phyloP scores from a whole-genome alignment of 2,329 filamentous ascomycete species.

The Calonectria fujianensis region DNA sequence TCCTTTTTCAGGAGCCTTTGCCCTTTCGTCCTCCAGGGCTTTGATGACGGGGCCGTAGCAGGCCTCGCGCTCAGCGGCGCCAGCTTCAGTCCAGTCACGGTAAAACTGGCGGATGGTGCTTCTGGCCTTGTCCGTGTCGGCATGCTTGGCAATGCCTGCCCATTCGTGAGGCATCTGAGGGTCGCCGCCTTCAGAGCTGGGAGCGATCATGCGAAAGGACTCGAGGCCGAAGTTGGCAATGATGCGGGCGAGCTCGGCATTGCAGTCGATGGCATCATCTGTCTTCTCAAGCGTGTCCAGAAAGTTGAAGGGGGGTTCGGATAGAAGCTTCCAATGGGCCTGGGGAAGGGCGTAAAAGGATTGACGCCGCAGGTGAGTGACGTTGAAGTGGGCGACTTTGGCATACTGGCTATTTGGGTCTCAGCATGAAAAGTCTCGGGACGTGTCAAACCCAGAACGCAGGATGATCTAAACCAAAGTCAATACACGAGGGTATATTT shows the following conservation, averaged over 20 bases:
- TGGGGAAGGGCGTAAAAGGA: conserved; percentile 94
- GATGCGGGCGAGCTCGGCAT: conserved; percentile 86
- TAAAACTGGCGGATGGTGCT: conserved; percentile 96
- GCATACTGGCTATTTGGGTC: conserved; percentile 82
- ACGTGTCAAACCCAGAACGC: background rate
- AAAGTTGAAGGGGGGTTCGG: conserved; percentile 87
- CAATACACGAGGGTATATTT: conserved; percentile 34
- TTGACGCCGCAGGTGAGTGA: conserved; percentile 91
- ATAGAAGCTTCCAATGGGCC: conserved; percentile 88
- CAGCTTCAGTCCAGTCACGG: conserved; percentile 93
- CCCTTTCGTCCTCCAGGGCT: conserved; percentile 74
- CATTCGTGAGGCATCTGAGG: conserved; percentile 76
- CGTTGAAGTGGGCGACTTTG: conserved; percentile 89
- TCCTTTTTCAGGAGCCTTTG: conserved; percentile 56
- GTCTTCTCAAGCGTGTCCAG: conserved; percentile 85
- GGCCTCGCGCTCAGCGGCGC: conserved; percentile 81
- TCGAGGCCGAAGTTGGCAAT: conserved; percentile 83
- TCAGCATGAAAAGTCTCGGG: conserved; percentile 43
- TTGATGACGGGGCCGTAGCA: conserved; percentile 85
- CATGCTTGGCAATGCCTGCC: conserved; percentile 80
- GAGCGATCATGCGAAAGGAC: conserved; percentile 76
- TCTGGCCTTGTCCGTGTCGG: conserved; percentile 91
- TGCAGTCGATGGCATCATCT: conserved; percentile 91
- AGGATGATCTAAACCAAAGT: background rate
- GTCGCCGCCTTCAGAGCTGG: conserved; percentile 61